Conservation (phyloP, 2,329 filamentous ascomycete genomes). For the Knufia fluminis region DNA sequence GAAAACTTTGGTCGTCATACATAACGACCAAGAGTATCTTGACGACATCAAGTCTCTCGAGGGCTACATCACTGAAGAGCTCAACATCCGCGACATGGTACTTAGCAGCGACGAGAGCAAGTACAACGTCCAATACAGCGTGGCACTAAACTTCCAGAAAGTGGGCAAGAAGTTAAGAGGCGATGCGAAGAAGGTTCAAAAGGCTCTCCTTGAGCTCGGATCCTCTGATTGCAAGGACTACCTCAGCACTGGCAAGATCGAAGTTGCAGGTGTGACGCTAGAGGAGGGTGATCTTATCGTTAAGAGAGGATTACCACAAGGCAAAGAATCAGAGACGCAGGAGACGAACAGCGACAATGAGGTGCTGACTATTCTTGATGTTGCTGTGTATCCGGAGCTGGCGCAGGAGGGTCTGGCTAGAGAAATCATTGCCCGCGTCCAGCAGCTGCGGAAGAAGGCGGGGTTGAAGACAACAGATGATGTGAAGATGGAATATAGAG, state of each 20-base stretch:
- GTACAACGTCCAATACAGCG: constrained; percentile 87
- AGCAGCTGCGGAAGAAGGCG: constrained; percentile 87
- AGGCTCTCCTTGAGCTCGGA: constrained; percentile 68
- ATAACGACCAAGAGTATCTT: constrained; percentile 71
- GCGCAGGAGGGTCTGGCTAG: constrained; percentile 80
- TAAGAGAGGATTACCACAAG: constrained; percentile 66
- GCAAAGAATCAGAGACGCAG: constrained; percentile 60
- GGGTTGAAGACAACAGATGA: constrained; percentile 86
- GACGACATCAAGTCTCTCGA: constrained; percentile 79
- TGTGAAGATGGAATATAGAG: constrained; percentile 84
- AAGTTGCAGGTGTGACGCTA: constrained; percentile 77
- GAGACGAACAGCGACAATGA: constrained; percentile 86
- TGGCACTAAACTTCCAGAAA: constrained; percentile 83
- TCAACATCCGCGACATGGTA: constrained; percentile 79
- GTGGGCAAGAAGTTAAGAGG: constrained; percentile 97
- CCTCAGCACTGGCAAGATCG: constrained; percentile 61
- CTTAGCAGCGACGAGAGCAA: constrained; percentile 78
- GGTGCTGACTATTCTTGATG: constrained; percentile 83
- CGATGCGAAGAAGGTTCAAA: constrained; percentile 83
- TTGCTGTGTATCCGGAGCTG: constrained; percentile 71
- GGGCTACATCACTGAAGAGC: constrained; percentile 81
- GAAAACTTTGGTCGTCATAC: constrained; percentile 81
- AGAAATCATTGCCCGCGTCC: constrained; percentile 88
- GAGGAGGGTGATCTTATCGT: constrained; percentile 75
- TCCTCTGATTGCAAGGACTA: constrained; percentile 76